Conservation (phyloP, 176 grass and related monocot species). For the Ampelocalamus luodianensis region DNA sequence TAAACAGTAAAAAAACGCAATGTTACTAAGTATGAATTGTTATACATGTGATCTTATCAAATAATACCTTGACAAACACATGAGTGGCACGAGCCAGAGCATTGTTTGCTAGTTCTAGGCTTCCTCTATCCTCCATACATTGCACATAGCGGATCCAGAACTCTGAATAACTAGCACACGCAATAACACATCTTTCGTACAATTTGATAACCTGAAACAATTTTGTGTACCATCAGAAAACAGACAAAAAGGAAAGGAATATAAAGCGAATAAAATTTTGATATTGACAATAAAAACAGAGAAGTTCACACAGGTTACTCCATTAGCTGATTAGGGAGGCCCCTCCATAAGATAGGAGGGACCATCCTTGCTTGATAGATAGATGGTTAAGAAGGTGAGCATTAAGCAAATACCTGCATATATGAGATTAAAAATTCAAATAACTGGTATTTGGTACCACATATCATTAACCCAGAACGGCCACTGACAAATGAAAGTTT, state of each 20-base stretch:
- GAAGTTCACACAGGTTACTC: conserved; percentile 94
- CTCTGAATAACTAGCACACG: conserved; percentile 92
- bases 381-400: conserved; percentile 99
- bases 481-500: conserved; percentile 99
- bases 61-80: conserved; percentile 95
- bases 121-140: conserved; percentile 87
- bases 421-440: conserved; percentile 99
- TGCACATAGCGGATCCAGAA: conserved; percentile 97
- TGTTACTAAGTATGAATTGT: background rate
- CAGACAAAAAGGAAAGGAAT: conserved; percentile 17
- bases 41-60: conserved; percentile 12
- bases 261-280: conserved; percentile 47
- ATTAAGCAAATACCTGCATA: conserved; percentile 99
- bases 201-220: conserved; percentile 97
- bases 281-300: conserved; percentile 67
- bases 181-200: conserved; percentile 98
- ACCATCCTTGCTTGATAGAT: conserved; percentile 94
- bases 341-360: conserved; percentile 91
- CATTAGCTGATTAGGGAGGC: conserved; percentile 93
- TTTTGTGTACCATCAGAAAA: conserved; percentile 53
- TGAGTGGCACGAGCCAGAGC: conserved; percentile 93
- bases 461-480: conserved; percentile 96
- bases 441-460: conserved; percentile 69
- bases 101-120: conserved; percentile 94
- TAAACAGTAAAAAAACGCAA: background rate